Evolutionary conservation across 495 filamentous ascomycete species (phyloP).

Genomic region (Letharia lupina): DNA sequence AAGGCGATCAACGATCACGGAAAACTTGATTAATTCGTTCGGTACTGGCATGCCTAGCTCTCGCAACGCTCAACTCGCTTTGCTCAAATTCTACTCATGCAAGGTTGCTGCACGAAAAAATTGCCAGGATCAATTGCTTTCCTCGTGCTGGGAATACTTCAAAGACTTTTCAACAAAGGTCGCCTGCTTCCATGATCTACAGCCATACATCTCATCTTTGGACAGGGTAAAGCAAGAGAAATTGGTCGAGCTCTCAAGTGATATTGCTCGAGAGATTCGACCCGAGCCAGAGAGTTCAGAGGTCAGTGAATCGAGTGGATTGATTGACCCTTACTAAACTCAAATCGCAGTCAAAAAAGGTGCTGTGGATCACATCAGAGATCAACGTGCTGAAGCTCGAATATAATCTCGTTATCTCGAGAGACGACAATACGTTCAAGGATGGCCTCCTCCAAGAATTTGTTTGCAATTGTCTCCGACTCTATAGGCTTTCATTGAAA

Average conservation of each 20-base stretch:
- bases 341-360: constrained; percentile 22
- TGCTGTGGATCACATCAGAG: constrained; percentile 30
- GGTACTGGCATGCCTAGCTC: constrained; percentile 29
- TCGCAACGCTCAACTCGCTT: constrained; percentile 42
- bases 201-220: constrained; percentile 37
- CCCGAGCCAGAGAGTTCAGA: background rate
- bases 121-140: constrained; percentile 31
- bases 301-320: background rate
- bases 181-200: constrained; percentile 48
- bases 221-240: constrained; percentile 31
- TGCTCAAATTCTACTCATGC: constrained; percentile 15
- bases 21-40: constrained; percentile 18
- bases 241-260: constrained; percentile 26
- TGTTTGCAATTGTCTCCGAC: constrained; percentile 38
- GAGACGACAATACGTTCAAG: constrained; percentile 28
- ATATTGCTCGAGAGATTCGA: constrained; percentile 6
- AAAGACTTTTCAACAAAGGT: constrained; percentile 41
- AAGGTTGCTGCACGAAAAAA: background rate
- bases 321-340: constrained; percentile 13
- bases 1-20: constrained; percentile 16
- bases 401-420: constrained; percentile 44
- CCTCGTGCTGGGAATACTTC: constrained; percentile 42
- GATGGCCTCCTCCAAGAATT: constrained; percentile 37
- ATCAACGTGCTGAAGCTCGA: constrained; percentile 51
- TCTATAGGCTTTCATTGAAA: constrained; percentile 33